Percentiles rank a stretch among this genome's conserved stretches.
Conservation (phyloP, 2,329 filamentous ascomycete genomes). For the Cephalotrichum gorgonifer region DNA sequence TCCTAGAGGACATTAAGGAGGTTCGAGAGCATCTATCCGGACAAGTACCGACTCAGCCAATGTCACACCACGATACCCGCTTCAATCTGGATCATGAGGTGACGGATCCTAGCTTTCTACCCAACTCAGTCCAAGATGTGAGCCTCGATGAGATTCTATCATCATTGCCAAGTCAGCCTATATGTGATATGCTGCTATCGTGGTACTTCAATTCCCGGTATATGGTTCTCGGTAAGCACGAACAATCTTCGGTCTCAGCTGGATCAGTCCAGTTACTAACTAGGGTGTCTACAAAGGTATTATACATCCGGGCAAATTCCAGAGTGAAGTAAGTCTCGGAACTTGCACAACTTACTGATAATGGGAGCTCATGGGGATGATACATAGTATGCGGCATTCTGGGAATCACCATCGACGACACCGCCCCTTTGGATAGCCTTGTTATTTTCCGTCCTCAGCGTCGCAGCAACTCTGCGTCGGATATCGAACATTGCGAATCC, state of each 20-base stretch:
- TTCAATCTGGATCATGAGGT: background rate
- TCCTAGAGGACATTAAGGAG: conserved; percentile 22
- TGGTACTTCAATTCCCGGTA: conserved; percentile 17
- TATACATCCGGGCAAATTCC: conserved; percentile 17
- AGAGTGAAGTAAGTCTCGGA: conserved; percentile 11
- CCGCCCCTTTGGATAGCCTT: conserved; percentile 40
- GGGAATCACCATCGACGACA: conserved; percentile 25
- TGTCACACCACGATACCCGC: background rate
- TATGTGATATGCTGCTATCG: conserved; percentile 19
- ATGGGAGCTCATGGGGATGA: background rate
- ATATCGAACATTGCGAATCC: conserved; percentile 14
- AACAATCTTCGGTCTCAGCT: background rate
- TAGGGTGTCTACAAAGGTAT: conserved; percentile 8
- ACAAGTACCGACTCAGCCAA: conserved; percentile 5
- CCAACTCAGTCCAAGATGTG: background rate
- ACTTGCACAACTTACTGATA: background rate
- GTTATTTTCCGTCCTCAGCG: conserved; percentile 34
- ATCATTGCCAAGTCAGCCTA: conserved; percentile 13
- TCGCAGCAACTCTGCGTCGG: conserved; percentile 25
- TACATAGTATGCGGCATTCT: conserved; percentile 34
- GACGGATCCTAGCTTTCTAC: background rate
- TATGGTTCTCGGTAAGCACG: conserved; percentile 14
- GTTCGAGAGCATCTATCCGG: conserved; percentile 19
- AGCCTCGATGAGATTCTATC: conserved; percentile 11
- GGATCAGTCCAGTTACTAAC: background rate